These are phyloP conservation scores for Suillus bovinus DNA, from an alignment of 768 basidiomycete genomes.

Conservation along the genomic window DNA sequence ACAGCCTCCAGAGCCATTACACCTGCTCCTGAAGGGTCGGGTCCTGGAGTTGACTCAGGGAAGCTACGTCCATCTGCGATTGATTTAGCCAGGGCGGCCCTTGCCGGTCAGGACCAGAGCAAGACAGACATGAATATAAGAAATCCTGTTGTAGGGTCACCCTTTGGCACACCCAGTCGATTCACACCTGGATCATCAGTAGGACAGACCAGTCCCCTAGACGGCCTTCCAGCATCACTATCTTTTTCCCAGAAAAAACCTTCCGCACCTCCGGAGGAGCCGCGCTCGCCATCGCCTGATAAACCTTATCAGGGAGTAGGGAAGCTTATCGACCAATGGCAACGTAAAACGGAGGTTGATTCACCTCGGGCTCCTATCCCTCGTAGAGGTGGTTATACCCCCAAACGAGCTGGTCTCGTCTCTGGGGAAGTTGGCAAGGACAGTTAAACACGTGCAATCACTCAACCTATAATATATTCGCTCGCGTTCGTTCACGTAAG, in stretches of 20 bases:
- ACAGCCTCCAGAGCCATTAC: constrained; percentile 22
- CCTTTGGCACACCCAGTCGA: constrained; percentile 23
- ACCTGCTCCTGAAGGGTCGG: constrained; percentile 13
- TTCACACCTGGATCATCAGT: constrained; percentile 16
- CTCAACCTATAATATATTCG: constrained; percentile 11
- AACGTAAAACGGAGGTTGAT: constrained; percentile 68
- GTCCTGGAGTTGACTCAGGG: constrained; percentile 18
- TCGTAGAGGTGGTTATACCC: constrained; percentile 38
- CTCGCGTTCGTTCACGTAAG: background rate
- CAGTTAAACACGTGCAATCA: constrained; percentile 13
- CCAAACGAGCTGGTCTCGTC: constrained; percentile 42
- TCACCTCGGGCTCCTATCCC: constrained; percentile 33
- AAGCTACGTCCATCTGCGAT: constrained; percentile 19
- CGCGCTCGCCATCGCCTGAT: constrained; percentile 67
- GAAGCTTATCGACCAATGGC: constrained; percentile 86
- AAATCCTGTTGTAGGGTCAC: constrained; percentile 24
- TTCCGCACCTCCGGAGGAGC: constrained; percentile 21
- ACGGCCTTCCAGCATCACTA: constrained; percentile 24
- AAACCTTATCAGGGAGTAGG: constrained; percentile 81
- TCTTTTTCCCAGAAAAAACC: constrained; percentile 13
- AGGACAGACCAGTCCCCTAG: constrained; percentile 20
- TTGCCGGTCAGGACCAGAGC: constrained; percentile 22
- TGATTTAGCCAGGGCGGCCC: constrained; percentile 14
- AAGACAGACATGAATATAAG: constrained; percentile 15
- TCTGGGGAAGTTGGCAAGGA: constrained; percentile 23